These are phyloP conservation scores for Geranomyces variabilis DNA, from an alignment of 192 early-diverging fungal species.

Conservation along the genomic window DNA sequence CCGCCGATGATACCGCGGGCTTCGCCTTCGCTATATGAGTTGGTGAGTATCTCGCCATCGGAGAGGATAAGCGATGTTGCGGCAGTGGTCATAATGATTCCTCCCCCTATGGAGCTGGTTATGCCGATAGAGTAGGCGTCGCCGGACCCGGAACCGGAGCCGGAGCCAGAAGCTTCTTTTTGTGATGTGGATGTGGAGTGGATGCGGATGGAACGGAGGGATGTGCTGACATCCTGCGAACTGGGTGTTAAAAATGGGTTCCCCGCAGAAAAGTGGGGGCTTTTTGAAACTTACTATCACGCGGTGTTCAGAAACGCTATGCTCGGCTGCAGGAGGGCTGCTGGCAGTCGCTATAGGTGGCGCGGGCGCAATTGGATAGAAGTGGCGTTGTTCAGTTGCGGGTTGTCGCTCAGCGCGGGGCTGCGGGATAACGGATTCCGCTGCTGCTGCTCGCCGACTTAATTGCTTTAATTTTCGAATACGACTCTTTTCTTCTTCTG, in stretches of 20 bases:
- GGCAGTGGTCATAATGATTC: no score
- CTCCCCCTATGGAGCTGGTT: not conserved
- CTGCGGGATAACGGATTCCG: not conserved
- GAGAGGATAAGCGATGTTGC: not conserved
- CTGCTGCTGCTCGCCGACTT: not conserved
- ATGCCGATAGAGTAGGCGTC: not conserved
- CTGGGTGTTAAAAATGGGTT: not conserved
- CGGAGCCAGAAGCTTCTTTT: not conserved
- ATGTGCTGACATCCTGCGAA: not conserved
- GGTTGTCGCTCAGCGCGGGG: not conserved
- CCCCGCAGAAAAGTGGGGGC: not conserved
- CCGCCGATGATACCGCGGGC: not conserved
- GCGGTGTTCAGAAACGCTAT: not conserved
- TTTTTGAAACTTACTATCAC: no score
- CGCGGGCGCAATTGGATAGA: no score
- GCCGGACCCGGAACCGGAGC: not conserved
- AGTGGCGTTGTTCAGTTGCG: not conserved
- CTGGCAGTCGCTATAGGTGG: not conserved
- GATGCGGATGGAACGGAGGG: not conserved
- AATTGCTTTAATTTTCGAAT: not conserved
- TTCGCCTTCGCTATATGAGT: slow-evolving; percentile 2
- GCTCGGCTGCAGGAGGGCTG: not conserved
- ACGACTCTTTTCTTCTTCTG: not conserved
- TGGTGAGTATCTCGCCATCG: not conserved
- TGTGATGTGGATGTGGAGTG: not conserved